Percentiles rank a stretch among this genome's conserved stretches.
phyloP scores from a whole-genome alignment of 345 rosid species.

The Chamaenerion angustifolium region DNA sequence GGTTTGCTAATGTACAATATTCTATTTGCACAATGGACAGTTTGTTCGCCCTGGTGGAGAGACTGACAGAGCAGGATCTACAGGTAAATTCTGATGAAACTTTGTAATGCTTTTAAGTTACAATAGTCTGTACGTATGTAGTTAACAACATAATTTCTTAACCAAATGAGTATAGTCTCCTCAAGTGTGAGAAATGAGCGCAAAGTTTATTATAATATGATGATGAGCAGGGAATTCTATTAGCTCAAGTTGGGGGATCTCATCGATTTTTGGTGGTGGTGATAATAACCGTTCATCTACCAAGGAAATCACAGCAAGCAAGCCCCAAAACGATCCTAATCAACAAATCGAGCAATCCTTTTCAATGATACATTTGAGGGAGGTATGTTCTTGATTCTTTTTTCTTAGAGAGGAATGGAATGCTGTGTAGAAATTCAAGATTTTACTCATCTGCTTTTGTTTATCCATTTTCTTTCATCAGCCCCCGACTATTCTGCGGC shows the following conservation, averaged over 20 bases:
- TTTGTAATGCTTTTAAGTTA: too few species aligned
- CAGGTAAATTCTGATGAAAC: constrained; percentile 32
- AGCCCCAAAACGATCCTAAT: constrained; percentile 39
- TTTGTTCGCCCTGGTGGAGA: constrained; percentile 45
- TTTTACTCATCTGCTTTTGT: background rate
- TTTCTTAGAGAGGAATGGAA: background rate
- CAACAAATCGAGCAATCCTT: constrained; percentile 35
- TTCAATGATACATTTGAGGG: constrained; percentile 72
- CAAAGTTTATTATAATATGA: background rate
- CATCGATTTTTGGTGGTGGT: constrained; percentile 74
- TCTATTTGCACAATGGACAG: constrained; percentile 20
- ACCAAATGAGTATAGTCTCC: background rate
- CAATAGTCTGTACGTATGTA: too few species aligned
- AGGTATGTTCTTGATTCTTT: constrained; percentile 25
- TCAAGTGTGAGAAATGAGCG: background rate
- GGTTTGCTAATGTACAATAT: background rate
- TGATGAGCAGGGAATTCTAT: constrained; percentile 26
- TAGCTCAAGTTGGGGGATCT: constrained; percentile 78
- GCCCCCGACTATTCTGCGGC: constrained; percentile 89
- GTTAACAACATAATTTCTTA: too few species aligned
- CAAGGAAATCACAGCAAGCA: constrained; percentile 43
- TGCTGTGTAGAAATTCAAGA: background rate
- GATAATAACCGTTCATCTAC: constrained; percentile 36
- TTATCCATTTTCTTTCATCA: constrained; percentile 8
- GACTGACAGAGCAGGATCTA: constrained; percentile 43